phyloP scores from a whole-genome alignment of 75 land plant species.

The Cupressus sempervirens region DNA sequence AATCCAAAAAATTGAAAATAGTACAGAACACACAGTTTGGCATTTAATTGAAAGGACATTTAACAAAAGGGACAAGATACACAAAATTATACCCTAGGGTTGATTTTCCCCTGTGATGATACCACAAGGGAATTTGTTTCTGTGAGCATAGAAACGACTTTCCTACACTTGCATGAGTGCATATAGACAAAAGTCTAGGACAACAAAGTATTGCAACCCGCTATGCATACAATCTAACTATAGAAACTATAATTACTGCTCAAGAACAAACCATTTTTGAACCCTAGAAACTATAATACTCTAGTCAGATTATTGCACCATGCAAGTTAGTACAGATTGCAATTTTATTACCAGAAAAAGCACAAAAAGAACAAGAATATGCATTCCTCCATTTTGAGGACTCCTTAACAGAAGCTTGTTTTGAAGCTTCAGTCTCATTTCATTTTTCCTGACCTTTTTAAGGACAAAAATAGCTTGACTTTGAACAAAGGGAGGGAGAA shows the following conservation, averaged over 20 bases:
- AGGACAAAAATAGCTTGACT: not conserved
- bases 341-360: no score
- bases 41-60: not conserved
- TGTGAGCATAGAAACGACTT: not conserved
- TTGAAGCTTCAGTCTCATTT: slow-evolving; percentile 5
- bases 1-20: not conserved
- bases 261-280: no score
- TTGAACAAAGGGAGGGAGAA: not conserved
- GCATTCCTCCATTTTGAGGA: no score
- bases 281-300: no score
- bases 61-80: not conserved
- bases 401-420: not conserved
- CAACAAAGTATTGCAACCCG: not conserved
- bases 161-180: not conserved
- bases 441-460: not conserved
- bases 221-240: not conserved
- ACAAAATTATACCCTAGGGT: not conserved
- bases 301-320: no score
- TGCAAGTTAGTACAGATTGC: no score
- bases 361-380: no score
- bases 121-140: not conserved
- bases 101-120: not conserved
- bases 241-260: no score
- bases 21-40: not conserved
- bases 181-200: not conserved